Percentiles rank a stretch among this genome's conserved stretches.
phyloP scores from a whole-genome alignment of 805 yeast genomes.

The Saccharomycopsis schoenii region DNA sequence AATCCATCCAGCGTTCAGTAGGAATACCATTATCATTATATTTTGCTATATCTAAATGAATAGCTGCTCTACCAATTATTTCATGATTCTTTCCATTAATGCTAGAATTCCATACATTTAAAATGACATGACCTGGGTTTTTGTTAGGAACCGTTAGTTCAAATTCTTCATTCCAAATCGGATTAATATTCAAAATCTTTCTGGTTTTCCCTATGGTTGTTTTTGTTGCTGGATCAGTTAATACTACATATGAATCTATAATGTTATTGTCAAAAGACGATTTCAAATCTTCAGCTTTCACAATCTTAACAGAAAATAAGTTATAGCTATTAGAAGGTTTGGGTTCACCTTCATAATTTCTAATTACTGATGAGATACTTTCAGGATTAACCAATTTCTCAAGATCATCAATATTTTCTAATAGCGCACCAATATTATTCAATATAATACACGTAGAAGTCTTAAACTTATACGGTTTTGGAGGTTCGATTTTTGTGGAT shows the following conservation, averaged over 20 bases:
- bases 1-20: constrained; percentile 44
- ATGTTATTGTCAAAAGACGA: constrained; percentile 37
- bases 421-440: constrained; percentile 51
- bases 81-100: constrained; percentile 39
- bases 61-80: constrained; percentile 52
- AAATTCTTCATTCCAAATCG: constrained; percentile 84
- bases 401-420: constrained; percentile 37
- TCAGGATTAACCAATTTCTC: constrained; percentile 56
- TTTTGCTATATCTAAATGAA: constrained; percentile 52
- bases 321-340: constrained; percentile 30
- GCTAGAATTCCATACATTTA: constrained; percentile 58
- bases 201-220: constrained; percentile 61
- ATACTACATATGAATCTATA: constrained; percentile 50
- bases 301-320: constrained; percentile 52
- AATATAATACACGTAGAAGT: constrained; percentile 64
- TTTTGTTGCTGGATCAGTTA: constrained; percentile 46
- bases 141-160: constrained; percentile 39
- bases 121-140: constrained; percentile 38
- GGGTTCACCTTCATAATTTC: constrained; percentile 27
- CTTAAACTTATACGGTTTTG: constrained; percentile 48
- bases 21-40: constrained; percentile 64
- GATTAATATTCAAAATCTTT: constrained; percentile 49
- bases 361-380: constrained; percentile 33
- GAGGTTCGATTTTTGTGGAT: constrained; percentile 27
- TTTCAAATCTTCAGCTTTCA: constrained; percentile 52